Base-by-base conservation (phyloP, 2,329 filamentous ascomycete genomes). In the Dothideomycetes sp. region DNA sequence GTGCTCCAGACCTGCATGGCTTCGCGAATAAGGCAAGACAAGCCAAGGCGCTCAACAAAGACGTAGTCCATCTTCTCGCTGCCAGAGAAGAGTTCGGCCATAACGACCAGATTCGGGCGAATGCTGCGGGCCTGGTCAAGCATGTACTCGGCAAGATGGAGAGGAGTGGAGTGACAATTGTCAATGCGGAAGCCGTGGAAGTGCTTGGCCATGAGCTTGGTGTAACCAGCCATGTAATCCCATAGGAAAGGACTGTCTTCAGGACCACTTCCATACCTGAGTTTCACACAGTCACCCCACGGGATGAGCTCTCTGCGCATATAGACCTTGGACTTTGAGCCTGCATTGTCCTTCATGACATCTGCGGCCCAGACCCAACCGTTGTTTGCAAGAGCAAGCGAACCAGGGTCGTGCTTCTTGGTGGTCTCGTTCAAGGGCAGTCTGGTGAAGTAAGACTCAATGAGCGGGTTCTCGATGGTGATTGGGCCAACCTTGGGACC, bases 331-430 rank as follows among this genome's bases (percentile, higher is more conserved):
- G 89, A 94, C 34, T 84, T 70, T 0, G 87, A 82, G 0, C 93
- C 93, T 19, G 91, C 91, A 54, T 96, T 91, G 64, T 98, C 91
- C 32, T 85, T 73, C 61, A 96, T 74, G 2, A 91, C 89, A 62
- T 96, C 93, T 4, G 89, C 89, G 43, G 85, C 89, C 91, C 91
- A 98, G 7, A 98, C 88, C 91, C 91, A 98, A 32, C 91, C 91
- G 55, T 98, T 98, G 63, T 96, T 96, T 31, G 81, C 88, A 37
- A 98, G 65, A 2, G 85, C 84, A 34, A 94, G 70, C 32, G 87
- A 81, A 42, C 81, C 80, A 2, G 79, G 71, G 42, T 79, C 79
- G 53, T 93, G 81, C 53, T 84, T 79, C 45, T 77, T 72, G 1
- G 91, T 94, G 9, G 72, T 76, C 9, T 82, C 76, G 51, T 94